A percentile compares a stretch with the other conserved stretches of the same genome.
phyloP scores from a whole-genome alignment of 352 stramenopile genomes.

The Pythium aristosporum region DNA sequence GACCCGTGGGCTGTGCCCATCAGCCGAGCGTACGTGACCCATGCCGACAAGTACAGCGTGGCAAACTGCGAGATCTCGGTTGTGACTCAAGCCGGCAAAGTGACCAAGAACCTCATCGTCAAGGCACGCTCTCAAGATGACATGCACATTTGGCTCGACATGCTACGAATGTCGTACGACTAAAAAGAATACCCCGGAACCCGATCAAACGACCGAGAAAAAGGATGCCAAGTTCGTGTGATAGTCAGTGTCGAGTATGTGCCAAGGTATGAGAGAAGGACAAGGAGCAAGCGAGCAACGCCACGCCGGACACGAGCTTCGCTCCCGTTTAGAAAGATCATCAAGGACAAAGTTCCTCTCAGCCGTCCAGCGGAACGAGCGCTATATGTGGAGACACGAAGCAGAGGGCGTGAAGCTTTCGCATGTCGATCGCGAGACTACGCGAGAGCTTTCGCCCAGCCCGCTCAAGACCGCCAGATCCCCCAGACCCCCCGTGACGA shows the following conservation, averaged over 20 bases:
- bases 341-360: background rate
- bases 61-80: slow-evolving; percentile 62
- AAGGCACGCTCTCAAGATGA: slow-evolving; percentile 70
- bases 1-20: slow-evolving; percentile 78
- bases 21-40: slow-evolving; percentile 72
- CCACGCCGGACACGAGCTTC: background rate
- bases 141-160: slow-evolving; percentile 77
- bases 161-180: slow-evolving; percentile 49
- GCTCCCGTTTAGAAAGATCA: background rate
- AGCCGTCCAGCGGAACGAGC: background rate
- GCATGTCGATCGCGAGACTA: background rate
- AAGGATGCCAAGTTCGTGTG: slow-evolving; percentile 16
- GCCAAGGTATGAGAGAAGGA: slow-evolving; percentile 23
- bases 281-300: background rate
- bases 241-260: slow-evolving; percentile 44
- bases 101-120: slow-evolving; percentile 65
- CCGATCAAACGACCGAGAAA: no score
- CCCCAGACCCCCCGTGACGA: background rate
- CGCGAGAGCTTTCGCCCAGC: no score
- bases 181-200: slow-evolving; percentile 24
- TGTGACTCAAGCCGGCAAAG: slow-evolving; percentile 65
- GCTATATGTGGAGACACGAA: background rate
- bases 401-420: background rate
- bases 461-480: background rate
- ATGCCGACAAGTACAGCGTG: slow-evolving; percentile 61